phyloP scores from a whole-genome alignment of 2,329 filamentous ascomycete genomes.

The Scytalidium sp. region DNA sequence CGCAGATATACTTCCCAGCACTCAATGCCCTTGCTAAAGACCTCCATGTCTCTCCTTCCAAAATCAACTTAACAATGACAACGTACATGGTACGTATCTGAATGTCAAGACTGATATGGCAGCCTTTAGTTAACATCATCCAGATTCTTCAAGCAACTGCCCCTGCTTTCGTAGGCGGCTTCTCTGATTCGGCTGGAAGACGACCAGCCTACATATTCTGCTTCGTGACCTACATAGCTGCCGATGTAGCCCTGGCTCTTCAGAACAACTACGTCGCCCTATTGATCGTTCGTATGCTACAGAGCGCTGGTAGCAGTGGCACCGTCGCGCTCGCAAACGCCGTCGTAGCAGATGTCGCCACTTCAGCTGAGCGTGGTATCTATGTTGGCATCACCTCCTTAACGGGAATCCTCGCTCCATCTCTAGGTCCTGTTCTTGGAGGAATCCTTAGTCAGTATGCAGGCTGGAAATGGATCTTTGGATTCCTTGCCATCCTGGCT shows the following conservation, averaged over 20 bases:
- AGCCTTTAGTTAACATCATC: constrained; percentile 34
- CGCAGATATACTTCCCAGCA: constrained; percentile 54
- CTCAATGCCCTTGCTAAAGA: constrained; percentile 45
- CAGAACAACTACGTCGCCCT: constrained; percentile 47
- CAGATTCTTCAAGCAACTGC: constrained; percentile 56
- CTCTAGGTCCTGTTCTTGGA: constrained; percentile 54
- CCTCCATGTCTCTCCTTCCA: constrained; percentile 36
- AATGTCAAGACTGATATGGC: constrained; percentile 32
- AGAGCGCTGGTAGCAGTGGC: constrained; percentile 57
- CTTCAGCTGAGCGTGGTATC: constrained; percentile 55
- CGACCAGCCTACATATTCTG: constrained; percentile 51
- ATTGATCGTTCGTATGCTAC: constrained; percentile 51
- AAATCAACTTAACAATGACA: constrained; percentile 36
- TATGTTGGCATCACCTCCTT: constrained; percentile 65
- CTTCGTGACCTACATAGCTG: constrained; percentile 50
- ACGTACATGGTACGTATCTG: constrained; percentile 31
- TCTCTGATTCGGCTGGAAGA: constrained; percentile 52
- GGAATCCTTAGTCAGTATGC: constrained; percentile 54
- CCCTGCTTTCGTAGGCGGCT: constrained; percentile 52
- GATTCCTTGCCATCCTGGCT: constrained; percentile 32
- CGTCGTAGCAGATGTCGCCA: constrained; percentile 61
- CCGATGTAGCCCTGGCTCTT: constrained; percentile 51
- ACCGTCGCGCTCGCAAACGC: constrained; percentile 57
- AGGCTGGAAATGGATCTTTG: constrained; percentile 60
- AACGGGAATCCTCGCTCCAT: constrained; percentile 49